A percentile compares a stretch with the other conserved stretches of the same genome.
These are phyloP conservation scores for Punica granatum DNA, from an alignment of 345 rosid species.

Conservation along the genomic window DNA sequence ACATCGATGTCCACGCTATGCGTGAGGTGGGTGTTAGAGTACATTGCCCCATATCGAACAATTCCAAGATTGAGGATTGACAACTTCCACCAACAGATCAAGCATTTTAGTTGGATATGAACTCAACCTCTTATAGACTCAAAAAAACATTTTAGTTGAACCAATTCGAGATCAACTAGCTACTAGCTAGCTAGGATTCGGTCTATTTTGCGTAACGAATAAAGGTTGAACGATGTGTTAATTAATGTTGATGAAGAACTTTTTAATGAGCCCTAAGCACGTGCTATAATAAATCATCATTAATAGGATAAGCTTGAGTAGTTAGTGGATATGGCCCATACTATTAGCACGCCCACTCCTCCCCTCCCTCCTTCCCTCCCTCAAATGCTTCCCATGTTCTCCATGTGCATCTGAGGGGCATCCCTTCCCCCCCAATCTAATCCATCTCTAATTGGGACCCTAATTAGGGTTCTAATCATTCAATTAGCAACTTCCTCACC, in stretches of 20 bases:
- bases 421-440: neutral
- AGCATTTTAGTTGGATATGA: too few relatives aligned
- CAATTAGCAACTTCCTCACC: neutral
- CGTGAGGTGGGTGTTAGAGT: too few relatives aligned
- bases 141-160: too few relatives aligned
- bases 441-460: constrained; percentile 1
- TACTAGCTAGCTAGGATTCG: too few relatives aligned
- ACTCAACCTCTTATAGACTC: too few relatives aligned
- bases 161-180: too few relatives aligned
- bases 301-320: neutral
- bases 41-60: too few relatives aligned
- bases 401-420: constrained; percentile 14
- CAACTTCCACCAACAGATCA: too few relatives aligned
- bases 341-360: neutral
- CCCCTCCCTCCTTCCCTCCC: neutral
- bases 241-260: neutral
- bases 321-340: constrained; percentile 10
- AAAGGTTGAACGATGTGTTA: too few relatives aligned
- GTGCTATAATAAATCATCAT: constrained; percentile 9
- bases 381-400: constrained; percentile 18
- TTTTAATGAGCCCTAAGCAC: neutral
- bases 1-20: too few relatives aligned
- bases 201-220: too few relatives aligned
- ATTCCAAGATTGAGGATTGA: too few relatives aligned
- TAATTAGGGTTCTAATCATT: neutral